Base-by-base conservation (phyloP, 1,284 basidiomycete species). In the Entoloma clypeatum region DNA sequence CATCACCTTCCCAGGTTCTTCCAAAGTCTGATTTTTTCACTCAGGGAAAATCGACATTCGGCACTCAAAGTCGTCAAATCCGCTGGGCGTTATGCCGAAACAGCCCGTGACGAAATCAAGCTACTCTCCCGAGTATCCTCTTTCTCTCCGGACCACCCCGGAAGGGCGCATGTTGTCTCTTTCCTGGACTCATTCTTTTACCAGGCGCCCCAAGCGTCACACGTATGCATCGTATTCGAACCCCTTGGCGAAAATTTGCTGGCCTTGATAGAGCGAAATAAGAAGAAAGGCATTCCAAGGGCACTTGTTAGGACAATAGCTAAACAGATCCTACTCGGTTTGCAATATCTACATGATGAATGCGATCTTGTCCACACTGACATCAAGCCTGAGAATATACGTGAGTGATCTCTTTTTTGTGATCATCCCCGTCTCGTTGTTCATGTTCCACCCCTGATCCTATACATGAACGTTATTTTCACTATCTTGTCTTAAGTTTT, bases 21-120 rank as follows among this genome's bases (percentile, higher is more conserved):
- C 44, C 56, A 46, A 49, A 30, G 8, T 44, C 36, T 37, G 50
- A 5, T 22, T 45, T 36, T 32, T 47, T 18, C 23, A 26, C 18
- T 7, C 37, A 71, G 88, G 16, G 69, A 71, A 39, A 75, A 78
- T 46, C 69, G 77, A 24, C 91, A 93, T 63, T 89, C 89, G 18
- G 92, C 91, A 7, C 77, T 94, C 60, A 94, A 94, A 62, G 84
- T 94, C 31, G 90, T 93, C 63, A 93, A 93, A 63, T 92, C 89
- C n/a, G 85, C 85, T 11, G 77, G 79, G 27, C 75, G 84, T 36
- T 88, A 88, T 58, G 86, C 90, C 34, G 91, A 93, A 58, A 93
- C 91, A 3, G 92, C 91, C 19, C 77, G 84, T 40, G 91, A 94
- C 59, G 92, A 94, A 64, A 94, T 94, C 64, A 88, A 89, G 60